A percentile compares a stretch with the other conserved stretches of the same genome.
Conservation (phyloP, 495 filamentous ascomycete species). For the Penicillium manginii region DNA sequence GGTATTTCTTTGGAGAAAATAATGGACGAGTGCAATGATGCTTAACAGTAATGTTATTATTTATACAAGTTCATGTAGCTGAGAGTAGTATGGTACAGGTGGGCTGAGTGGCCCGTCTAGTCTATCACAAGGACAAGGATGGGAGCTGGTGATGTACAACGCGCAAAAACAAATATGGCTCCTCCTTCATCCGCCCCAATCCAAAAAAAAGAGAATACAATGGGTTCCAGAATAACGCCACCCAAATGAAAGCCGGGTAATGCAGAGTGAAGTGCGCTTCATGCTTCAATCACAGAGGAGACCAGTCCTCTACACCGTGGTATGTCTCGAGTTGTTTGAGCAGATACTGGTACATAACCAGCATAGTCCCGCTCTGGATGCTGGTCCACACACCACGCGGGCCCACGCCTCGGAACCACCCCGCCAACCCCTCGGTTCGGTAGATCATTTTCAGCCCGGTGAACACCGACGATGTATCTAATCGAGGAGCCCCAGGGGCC, state of each 20-base stretch:
- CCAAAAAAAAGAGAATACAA: background rate
- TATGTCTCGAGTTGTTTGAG: constrained; percentile 71
- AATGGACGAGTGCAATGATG: too few species aligned
- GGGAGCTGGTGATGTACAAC: constrained; percentile 12
- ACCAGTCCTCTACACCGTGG: constrained; percentile 32
- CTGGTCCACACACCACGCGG: constrained; percentile 97
- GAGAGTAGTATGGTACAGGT: constrained; percentile 21
- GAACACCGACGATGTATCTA: constrained; percentile 87
- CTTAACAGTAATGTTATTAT: background rate
- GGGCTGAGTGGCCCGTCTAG: constrained; percentile 18
- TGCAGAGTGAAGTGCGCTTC: background rate
- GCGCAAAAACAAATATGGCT: constrained; percentile 1
- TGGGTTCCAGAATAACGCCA: constrained; percentile 29
- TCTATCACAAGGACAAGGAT: constrained; percentile 14
- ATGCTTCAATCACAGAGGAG: constrained; percentile 26
- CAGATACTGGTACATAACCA: constrained; percentile 91
- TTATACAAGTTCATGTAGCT: background rate
- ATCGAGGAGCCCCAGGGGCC: constrained; percentile 69
- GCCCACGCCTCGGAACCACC: constrained; percentile 94
- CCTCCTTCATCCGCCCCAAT: background rate
- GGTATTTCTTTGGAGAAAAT: too few species aligned
- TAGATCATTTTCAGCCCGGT: constrained; percentile 87
- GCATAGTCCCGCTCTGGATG: constrained; percentile 94
- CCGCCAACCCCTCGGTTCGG: constrained; percentile 79
- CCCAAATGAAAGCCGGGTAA: constrained; percentile 24